phyloP scores from a whole-genome alignment of 2,329 filamentous ascomycete species.

The Alternaria angustiovoidea region DNA sequence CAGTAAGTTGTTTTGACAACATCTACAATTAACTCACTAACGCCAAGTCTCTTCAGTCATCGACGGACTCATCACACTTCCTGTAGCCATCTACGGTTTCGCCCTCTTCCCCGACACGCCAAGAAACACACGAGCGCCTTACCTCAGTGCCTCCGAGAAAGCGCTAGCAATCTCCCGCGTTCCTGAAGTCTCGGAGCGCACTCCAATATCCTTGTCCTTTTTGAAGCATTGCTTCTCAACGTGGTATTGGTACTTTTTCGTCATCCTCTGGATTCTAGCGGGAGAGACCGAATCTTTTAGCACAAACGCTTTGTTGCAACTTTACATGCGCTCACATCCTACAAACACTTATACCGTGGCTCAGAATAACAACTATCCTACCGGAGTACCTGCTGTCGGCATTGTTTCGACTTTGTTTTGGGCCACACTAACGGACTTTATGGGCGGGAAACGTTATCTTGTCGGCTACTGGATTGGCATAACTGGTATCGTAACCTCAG shows the following conservation, averaged over 20 bases:
- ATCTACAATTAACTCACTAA: conserved; percentile 2
- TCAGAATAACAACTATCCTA: conserved; percentile 64
- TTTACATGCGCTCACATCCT: conserved; percentile 61
- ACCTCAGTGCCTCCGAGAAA: conserved; percentile 53
- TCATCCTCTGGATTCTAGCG: conserved; percentile 72
- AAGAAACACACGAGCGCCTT: conserved; percentile 53
- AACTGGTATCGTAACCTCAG: conserved; percentile 69
- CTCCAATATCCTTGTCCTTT: conserved; percentile 61
- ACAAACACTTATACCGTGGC: conserved; percentile 57
- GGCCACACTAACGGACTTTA: conserved; percentile 72
- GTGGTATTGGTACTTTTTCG: conserved; percentile 73
- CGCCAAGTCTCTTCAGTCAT: conserved; percentile 42
- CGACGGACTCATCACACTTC: conserved; percentile 65
- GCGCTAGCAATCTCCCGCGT: conserved; percentile 56
- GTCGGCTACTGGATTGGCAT: conserved; percentile 66
- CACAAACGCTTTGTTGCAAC: conserved; percentile 65
- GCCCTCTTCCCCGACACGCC: conserved; percentile 58
- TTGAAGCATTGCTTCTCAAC: conserved; percentile 64
- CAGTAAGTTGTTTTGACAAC: conserved; percentile 1
- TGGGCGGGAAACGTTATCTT: conserved; percentile 69
- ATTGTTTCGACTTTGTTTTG: conserved; percentile 70
- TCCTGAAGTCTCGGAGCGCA: conserved; percentile 53
- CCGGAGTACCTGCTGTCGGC: conserved; percentile 61
- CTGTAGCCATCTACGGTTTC: conserved; percentile 64
- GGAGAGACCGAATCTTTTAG: conserved; percentile 76